A percentile compares a stretch with the other conserved stretches of the same genome.
These are phyloP conservation scores for Limonium bicolor DNA, from an alignment of 148 eudicot genomes.

Conservation along the genomic window DNA sequence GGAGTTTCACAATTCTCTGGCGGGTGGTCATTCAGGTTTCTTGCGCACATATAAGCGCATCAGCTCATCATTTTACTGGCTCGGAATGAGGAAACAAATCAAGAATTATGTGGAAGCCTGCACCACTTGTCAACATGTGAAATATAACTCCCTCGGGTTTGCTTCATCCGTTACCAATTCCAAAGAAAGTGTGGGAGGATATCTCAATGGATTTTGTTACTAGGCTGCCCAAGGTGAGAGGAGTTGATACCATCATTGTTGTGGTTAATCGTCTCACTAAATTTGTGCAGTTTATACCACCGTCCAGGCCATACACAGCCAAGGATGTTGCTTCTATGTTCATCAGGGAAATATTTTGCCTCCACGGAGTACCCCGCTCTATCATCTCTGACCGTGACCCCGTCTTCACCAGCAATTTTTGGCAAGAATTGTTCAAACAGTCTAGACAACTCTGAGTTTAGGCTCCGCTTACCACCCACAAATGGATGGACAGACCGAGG, in stretches of 20 bases:
- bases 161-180: not conserved
- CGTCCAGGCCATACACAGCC: not conserved
- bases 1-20: too few species aligned
- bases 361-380: not conserved
- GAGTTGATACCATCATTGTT: not conserved
- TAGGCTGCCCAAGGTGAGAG: too few species aligned
- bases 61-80: not conserved
- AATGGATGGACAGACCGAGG: conserved; percentile 1
- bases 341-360: not conserved
- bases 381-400: not conserved
- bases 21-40: too few species aligned
- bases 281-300: not conserved
- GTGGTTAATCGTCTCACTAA: not conserved
- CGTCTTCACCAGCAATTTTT: not conserved
- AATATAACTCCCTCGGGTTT: not conserved
- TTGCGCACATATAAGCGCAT: too few species aligned
- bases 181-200: too few species aligned
- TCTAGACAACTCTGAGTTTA: too few species aligned
- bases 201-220: too few species aligned
- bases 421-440: too few species aligned
- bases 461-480: too few species aligned
- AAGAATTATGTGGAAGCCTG: not conserved
- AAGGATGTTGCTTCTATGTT: not conserved
- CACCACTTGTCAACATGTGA: not conserved
- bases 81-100: not conserved